Percentiles rank a stretch among this genome's conserved stretches.
phyloP scores from a whole-genome alignment of 1,139 yeast genomes.

The Pichia sp. region DNA sequence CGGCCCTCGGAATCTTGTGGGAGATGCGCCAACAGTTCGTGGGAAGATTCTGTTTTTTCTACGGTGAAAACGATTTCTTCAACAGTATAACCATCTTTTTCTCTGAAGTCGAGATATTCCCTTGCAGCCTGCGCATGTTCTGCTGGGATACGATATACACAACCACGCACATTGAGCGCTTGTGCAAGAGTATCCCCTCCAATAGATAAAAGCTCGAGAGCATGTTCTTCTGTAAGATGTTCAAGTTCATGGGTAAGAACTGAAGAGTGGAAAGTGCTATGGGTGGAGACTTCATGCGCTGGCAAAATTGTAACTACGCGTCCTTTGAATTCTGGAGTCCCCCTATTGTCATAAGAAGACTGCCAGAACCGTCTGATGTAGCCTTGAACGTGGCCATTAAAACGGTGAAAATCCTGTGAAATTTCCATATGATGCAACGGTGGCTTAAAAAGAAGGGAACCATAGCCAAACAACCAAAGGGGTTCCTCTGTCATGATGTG shows the following conservation, averaged over 20 bases:
- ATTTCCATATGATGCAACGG: conserved; percentile 53
- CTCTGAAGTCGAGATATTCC: conserved; percentile 70
- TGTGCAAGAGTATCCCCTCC: conserved; percentile 13
- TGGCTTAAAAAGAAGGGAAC: conserved; percentile 84
- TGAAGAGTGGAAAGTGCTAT: conserved; percentile 42
- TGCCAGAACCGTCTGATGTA: conserved; percentile 88
- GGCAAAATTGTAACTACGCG: conserved; percentile 78
- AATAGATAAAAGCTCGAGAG: not conserved
- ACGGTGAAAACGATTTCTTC: conserved; percentile 40
- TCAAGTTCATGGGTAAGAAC: conserved; percentile 36
- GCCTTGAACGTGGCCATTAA: conserved; percentile 73
- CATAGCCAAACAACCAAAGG: conserved; percentile 85
- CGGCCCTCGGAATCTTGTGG: conserved; percentile 31
- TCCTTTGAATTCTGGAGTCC: conserved; percentile 80
- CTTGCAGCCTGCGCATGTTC: conserved; percentile 54
- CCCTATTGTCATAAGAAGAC: conserved; percentile 82
- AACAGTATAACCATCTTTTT: conserved; percentile 79
- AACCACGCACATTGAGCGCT: conserved; percentile 62
- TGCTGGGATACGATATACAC: conserved; percentile 76
- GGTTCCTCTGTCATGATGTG: conserved; percentile 23
- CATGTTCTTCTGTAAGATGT: conserved; percentile 9
- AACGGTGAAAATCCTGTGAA: conserved; percentile 40
- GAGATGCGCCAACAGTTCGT: no score
- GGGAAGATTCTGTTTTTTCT: no score
- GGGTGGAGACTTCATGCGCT: conserved; percentile 42